These are phyloP conservation scores for Fraxinus albicans DNA, from an alignment of 305 asterid species.

Conservation along the genomic window DNA sequence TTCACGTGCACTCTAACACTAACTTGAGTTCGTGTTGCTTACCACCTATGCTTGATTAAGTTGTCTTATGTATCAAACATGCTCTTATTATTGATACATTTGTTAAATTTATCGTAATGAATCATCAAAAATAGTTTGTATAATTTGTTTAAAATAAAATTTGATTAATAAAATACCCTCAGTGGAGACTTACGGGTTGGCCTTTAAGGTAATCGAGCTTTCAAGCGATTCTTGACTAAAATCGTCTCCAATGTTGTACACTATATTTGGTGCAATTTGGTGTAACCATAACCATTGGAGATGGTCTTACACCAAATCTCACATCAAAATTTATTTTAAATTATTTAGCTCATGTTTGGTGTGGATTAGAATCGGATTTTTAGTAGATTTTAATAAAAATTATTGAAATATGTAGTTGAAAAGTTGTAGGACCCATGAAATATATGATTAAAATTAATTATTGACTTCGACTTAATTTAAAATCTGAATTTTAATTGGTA, in stretches of 20 bases:
- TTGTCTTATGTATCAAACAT: not conserved
- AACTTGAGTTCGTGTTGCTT: not conserved
- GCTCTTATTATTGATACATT: not conserved
- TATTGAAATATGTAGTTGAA: not conserved
- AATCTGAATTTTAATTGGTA: not conserved
- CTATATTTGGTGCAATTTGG: not conserved
- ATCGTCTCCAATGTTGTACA: not conserved
- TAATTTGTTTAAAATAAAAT: not conserved
- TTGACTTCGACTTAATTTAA: not conserved
- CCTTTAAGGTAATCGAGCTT: not conserved
- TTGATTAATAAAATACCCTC: not conserved
- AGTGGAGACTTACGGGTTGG: not conserved
- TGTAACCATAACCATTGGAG: not conserved
- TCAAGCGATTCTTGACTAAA: not conserved
- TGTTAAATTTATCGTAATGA: not conserved
- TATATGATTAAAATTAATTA: not conserved
- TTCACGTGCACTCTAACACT: not conserved
- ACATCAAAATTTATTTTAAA: too few species aligned
- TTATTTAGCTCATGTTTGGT: not conserved
- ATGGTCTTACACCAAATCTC: not conserved
- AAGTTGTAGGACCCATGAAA: not conserved
- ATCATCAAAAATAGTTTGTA: not conserved
- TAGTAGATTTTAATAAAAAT: too few species aligned
- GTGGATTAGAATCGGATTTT: not conserved
- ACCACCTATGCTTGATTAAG: not conserved